Conservation (phyloP, 2,329 filamentous ascomycete species). For the Monosporascus ibericus region DNA sequence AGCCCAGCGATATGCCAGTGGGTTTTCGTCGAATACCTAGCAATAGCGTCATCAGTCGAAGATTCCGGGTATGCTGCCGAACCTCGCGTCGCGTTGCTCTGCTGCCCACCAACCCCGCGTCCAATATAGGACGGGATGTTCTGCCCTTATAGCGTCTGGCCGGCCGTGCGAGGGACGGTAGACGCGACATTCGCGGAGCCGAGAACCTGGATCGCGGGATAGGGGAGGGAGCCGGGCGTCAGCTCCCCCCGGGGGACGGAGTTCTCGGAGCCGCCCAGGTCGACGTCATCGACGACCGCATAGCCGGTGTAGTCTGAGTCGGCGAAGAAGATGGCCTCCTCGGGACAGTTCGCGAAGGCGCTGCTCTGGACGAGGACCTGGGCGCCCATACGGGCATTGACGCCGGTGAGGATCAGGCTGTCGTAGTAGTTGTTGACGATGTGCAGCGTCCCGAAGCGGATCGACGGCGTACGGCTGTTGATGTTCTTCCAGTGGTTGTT, state of each 20-base stretch:
- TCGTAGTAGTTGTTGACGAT: constrained; percentile 47
- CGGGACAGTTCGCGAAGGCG: background rate
- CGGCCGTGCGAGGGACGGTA: constrained; percentile 33
- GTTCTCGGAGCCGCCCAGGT: constrained; percentile 39
- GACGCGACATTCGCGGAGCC: constrained; percentile 41
- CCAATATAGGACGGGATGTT: too few relatives aligned
- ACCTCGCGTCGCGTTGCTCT: too few relatives aligned
- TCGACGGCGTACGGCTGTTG: constrained; percentile 55
- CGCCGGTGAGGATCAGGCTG: constrained; percentile 36
- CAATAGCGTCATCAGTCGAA: too few relatives aligned
- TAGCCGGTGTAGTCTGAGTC: constrained; percentile 37
- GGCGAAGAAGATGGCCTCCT: constrained; percentile 18
- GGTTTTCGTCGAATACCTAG: too few relatives aligned
- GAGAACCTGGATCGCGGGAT: constrained; percentile 44
- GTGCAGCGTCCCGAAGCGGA: constrained; percentile 63
- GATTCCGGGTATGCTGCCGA: too few relatives aligned
- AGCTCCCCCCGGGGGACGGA: constrained; percentile 45
- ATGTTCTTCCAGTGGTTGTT: constrained; percentile 62
- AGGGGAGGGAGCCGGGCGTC: constrained; percentile 36
- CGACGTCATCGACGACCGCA: constrained; percentile 35
- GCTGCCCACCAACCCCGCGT: too few relatives aligned
- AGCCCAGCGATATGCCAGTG: too few relatives aligned
- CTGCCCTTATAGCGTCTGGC: constrained; percentile 27
- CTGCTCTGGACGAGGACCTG: constrained; percentile 42
- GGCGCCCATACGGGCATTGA: constrained; percentile 48